Base-by-base conservation (phyloP, 1,139 yeast species). In the Candida albicans region DNA sequence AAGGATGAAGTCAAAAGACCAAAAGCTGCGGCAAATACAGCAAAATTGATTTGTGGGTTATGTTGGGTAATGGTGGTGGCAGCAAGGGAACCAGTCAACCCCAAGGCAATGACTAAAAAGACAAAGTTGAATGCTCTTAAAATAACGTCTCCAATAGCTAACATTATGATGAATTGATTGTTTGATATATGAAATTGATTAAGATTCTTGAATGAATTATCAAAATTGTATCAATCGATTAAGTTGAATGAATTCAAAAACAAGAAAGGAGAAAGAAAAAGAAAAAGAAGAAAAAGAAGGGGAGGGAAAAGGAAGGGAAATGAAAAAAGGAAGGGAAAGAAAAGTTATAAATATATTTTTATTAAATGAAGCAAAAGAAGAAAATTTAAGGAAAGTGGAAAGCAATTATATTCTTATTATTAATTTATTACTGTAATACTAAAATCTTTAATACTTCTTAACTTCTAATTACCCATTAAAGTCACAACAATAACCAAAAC, bases 41-140 rank as follows among this genome's bases (percentile, higher is more conserved):
- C 87, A 67, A 86, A 90, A 75, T 89, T 89, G 53, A 93, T 93
- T 68, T 93, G 95, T 42, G 96, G 85, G 67, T 82, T 85, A 57
- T 67, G 64, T 56, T 73, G 75, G 49, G 50, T 51, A 44, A 67
- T 61, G 51, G 84, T 81, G 50, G 84, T 77, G 44, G 87, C 88
- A 48, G 95, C 89, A 55, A 90, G 77, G 11, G 95, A 84, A 52
- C 89, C 96, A 51, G 93, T 80, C 59, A 93, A 75, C 62, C 96
- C 98, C 54, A 93, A 80, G 47, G 84, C 80, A 61, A 90, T 78
- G 45, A 82, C 81, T 52, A 90, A 79, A 66, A 87, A 82, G 57
- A 81, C 70, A 60, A 90, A 86, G 75, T 89, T 86, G 47, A 83
- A 59, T 40, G 70, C 73, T 75, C 97, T 85, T 59, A 89, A 78